Evolutionary conservation across 139 green algal species (phyloP).

Genomic region (Nannochloris sp.): DNA sequence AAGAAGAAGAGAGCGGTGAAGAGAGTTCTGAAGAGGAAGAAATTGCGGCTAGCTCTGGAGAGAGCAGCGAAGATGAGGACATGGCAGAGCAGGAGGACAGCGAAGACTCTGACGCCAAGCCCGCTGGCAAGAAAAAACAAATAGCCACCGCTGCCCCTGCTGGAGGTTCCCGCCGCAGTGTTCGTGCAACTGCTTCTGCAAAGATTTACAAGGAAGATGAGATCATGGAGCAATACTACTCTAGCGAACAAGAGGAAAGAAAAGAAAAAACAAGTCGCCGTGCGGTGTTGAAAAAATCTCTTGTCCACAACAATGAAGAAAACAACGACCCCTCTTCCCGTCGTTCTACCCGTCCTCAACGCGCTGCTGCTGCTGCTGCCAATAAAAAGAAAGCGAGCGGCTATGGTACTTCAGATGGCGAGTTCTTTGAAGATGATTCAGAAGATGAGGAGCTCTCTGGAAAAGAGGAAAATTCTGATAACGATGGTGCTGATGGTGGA

Average conservation of each 20-base stretch:
- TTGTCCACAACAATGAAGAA: too few species aligned
- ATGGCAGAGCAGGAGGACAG: not conserved
- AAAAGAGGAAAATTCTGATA: not conserved
- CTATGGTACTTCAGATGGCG: too few species aligned
- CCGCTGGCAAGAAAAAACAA: not conserved
- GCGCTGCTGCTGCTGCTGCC: too few species aligned
- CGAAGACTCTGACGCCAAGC: not conserved
- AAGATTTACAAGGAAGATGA: slow-evolving; percentile 5
- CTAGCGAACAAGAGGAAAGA: too few species aligned
- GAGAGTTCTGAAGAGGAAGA: not conserved
- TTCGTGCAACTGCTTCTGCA: not conserved
- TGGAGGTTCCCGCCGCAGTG: not conserved
- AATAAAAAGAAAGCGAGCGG: too few species aligned
- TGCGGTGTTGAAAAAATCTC: too few species aligned
- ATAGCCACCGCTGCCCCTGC: not conserved
- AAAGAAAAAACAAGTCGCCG: too few species aligned
- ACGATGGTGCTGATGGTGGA: not conserved
- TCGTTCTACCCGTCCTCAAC: too few species aligned
- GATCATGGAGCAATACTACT: slow-evolving; percentile 2
- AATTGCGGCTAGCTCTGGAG: not conserved
- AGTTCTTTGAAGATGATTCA: too few species aligned
- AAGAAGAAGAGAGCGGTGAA: not conserved
- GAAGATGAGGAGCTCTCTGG: too few species aligned
- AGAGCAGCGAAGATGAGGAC: not conserved
- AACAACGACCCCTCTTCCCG: too few species aligned